Evolutionary conservation across 2,329 filamentous ascomycete genomes (phyloP), one percentile per base, ranked within the genome.

Genomic region (Penicillium sp.): DNA sequence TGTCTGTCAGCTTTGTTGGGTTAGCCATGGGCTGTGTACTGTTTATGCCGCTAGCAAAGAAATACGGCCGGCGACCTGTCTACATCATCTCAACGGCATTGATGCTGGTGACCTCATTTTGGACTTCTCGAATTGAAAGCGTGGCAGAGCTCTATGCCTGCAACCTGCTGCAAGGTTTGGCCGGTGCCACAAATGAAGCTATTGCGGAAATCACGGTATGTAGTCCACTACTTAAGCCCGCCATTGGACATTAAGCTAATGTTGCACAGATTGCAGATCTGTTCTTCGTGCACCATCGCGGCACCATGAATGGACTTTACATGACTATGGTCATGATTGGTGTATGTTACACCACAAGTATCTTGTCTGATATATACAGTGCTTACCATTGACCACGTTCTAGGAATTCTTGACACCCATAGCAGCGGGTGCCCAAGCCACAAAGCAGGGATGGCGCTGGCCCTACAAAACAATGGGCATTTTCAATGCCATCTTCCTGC

Each of bases 241-340:
- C 9, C 9, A 28, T 16, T 27, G 22, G n/a, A 18, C 11, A 2
- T 0, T 16, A 27, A 23, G n/a, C 40, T 42, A 13, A 43, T 28
- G 11, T 40, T 27, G 4, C 26, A 23, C 35, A 68, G 64, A 64
- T 77, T 46, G 65, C 68, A 10, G 74, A 77, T 52, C 47, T 77
- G 13, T 77, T 75, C 58, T 77, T 76, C 47, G 67, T 77, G 4
- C 74, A 77, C 47, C 68, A 77, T 40, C 68, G 72, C n/a, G 75
- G 71, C 0, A 64, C 67, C 2, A 75, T 76, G 71, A 80, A 79
- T 52, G 67, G 64, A 1, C 65, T 75, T 6, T 80, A 77, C 48
- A 64, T 77, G 54, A 70, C 64, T 48, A 65, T 69, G 31, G 58
- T 66, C 18, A 68, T 62, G 54, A 57, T 65, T 47, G 63, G 68